Evolutionary conservation across 1,139 yeast genomes (phyloP), one percentile per base, ranked within the genome.

Genomic region (Yamadazyma songkhlaensis): DNA sequence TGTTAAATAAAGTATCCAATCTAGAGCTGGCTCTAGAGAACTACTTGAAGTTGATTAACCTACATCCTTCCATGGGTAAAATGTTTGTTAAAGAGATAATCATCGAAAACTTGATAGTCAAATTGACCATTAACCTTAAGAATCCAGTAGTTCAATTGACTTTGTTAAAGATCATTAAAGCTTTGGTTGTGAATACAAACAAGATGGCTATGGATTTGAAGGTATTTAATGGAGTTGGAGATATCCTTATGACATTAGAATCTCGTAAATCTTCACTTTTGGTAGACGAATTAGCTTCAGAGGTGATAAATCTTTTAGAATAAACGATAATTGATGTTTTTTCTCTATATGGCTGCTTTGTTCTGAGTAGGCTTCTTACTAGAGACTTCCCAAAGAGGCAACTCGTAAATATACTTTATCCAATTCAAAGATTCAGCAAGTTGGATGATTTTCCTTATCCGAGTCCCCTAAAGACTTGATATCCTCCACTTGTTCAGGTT

Each of bases 21-120:
- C 43, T 70, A 34, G 77, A 71, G 45, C 62, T 70, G 4, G 57
- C 67, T 1, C 49, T 71, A 23, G 74, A 68, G 32, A 62, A 56
- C 36, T 71, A 66, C 41, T 54, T 65, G 42, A 64, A 66, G 44
- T 52, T 72, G 11, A 44, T 71, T 24, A 51, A 54, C 2, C 37
- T 50, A 6, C 49, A 57, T 41, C 35, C 41, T 9, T 35, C 41
- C 0, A 47, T 68, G 9, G 59, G 5, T 39, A 37, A 9, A 36
- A 42, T 4, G 57, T 71, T 64, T 25, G 49, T 55, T 34, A 51
- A 52, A n/a, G 59, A 55, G 10, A 42, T 47, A 3, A 47, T 69
- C 6, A 44, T 67, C 12, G 55, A 54, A 10, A 60, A 56, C 34
- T 62, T 70, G 9, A 43, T 54, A 31, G 32, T 34, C 27, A 70